Evolutionary conservation across 2,329 filamentous ascomycete genomes (phyloP).

Genomic region (Chrysoporthe cubensis): DNA sequence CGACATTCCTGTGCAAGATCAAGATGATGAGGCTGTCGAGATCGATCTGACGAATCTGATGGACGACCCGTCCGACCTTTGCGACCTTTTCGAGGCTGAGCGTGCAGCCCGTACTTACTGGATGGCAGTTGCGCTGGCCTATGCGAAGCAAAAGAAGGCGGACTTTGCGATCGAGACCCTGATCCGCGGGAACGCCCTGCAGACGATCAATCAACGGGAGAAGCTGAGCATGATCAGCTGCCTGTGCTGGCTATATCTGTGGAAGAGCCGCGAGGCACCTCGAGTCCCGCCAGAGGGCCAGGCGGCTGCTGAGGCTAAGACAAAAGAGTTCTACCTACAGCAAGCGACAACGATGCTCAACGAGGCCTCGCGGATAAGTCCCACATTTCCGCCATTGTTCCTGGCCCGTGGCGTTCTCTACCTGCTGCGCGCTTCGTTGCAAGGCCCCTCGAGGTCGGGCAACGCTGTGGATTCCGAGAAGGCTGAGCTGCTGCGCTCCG

Average conservation of each 20-base stretch:
- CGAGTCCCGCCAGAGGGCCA: slow-evolving; percentile 65
- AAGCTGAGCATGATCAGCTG: slow-evolving; percentile 83
- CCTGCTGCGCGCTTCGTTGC: slow-evolving; percentile 83
- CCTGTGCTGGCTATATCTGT: slow-evolving; percentile 88
- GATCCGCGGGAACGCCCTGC: slow-evolving; percentile 73
- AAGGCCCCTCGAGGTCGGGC: slow-evolving; percentile 71
- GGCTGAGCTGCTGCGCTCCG: slow-evolving; percentile 79
- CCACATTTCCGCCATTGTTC: slow-evolving; percentile 87
- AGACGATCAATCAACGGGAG: slow-evolving; percentile 75
- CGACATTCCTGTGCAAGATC: slow-evolving; percentile 68
- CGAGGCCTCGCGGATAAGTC: slow-evolving; percentile 92
- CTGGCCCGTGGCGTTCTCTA: slow-evolving; percentile 89
- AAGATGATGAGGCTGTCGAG: slow-evolving; percentile 79
- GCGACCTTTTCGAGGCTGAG: slow-evolving; percentile 93
- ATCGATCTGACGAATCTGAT: slow-evolving; percentile 89
- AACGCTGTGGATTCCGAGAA: slow-evolving; percentile 71
- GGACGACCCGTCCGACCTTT: slow-evolving; percentile 93
- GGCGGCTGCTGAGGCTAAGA: slow-evolving; percentile 73
- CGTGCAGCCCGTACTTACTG: slow-evolving; percentile 89
- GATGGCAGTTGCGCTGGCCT: slow-evolving; percentile 97
- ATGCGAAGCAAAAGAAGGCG: slow-evolving; percentile 92
- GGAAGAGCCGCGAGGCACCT: slow-evolving; percentile 82
- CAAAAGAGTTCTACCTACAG: slow-evolving; percentile 91
- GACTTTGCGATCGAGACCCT: slow-evolving; percentile 80
- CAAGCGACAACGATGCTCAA: slow-evolving; percentile 90